Conservation (phyloP, 305 asterid species). For the Ilex paraguariensis region DNA sequence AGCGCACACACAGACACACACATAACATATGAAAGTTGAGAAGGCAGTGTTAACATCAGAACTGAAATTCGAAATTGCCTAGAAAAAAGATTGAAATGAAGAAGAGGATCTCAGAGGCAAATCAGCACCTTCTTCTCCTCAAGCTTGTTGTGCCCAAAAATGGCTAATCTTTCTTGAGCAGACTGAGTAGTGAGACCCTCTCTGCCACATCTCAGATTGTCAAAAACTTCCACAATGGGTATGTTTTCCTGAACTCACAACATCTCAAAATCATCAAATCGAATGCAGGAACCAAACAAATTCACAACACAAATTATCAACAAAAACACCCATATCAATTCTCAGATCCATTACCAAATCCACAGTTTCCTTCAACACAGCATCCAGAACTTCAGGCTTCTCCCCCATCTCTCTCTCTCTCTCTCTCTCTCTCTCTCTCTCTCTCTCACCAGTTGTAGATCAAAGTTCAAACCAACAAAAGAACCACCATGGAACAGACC, state of each 20-base stretch:
- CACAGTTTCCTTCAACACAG: conserved; percentile 93
- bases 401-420: conserved; percentile 51
- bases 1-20: conserved; percentile 10
- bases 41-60: conserved; percentile 9
- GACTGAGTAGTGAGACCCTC: conserved; percentile 75
- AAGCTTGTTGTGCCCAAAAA: conserved; percentile 96
- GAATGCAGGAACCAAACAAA: neutral
- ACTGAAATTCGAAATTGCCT: conserved; percentile 11
- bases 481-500: conserved; percentile 27
- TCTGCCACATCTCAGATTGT: conserved; percentile 86
- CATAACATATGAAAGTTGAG: neutral
- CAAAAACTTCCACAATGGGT: conserved; percentile 92
- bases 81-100: neutral
- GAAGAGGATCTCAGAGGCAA: neutral
- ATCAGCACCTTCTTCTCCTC: conserved; percentile 86
- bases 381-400: conserved; percentile 93
- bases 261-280: conserved; percentile 3
- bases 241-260: conserved; percentile 71
- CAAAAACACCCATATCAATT: conserved; percentile 15
- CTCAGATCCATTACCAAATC: conserved; percentile 98
- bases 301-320: conserved; percentile 10
- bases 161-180: conserved; percentile 89
- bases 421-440: neutral
- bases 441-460: conserved; percentile 22
- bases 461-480: conserved; percentile 18